These are phyloP conservation scores for Kokia cookei DNA, from an alignment of 441 rosid genomes.

Conservation along the genomic window DNA sequence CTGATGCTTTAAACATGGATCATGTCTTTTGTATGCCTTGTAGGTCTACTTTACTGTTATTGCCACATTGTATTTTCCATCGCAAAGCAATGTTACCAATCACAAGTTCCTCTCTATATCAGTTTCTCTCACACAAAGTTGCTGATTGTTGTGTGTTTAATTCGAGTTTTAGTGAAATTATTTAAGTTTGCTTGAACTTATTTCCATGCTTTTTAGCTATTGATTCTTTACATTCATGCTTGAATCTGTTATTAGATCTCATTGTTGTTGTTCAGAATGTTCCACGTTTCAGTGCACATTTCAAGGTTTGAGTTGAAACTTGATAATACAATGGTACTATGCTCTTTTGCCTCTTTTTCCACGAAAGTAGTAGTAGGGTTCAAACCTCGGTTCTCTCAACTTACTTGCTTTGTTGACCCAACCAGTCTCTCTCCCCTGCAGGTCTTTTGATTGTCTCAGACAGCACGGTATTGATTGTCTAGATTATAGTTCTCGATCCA, in stretches of 20 bases:
- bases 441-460: background rate
- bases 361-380: background rate
- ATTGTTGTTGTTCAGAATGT: background rate
- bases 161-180: background rate
- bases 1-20: background rate
- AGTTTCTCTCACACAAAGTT: background rate
- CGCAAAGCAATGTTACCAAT: background rate
- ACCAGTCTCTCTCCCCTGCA: background rate
- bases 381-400: background rate
- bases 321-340: background rate
- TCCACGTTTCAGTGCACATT: background rate
- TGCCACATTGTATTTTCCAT: constrained; percentile 1
- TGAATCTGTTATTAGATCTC: background rate
- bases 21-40: background rate
- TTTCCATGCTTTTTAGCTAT: background rate
- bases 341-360: background rate
- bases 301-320: background rate
- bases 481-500: background rate
- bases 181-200: background rate
- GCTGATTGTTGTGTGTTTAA: background rate
- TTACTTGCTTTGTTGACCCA: background rate
- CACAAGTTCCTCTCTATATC: background rate
- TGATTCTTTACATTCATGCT: background rate
- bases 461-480: background rate
- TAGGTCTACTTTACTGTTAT: background rate